Conservation (phyloP, 495 filamentous ascomycete genomes). For the Hyaloscypha bicolor region DNA sequence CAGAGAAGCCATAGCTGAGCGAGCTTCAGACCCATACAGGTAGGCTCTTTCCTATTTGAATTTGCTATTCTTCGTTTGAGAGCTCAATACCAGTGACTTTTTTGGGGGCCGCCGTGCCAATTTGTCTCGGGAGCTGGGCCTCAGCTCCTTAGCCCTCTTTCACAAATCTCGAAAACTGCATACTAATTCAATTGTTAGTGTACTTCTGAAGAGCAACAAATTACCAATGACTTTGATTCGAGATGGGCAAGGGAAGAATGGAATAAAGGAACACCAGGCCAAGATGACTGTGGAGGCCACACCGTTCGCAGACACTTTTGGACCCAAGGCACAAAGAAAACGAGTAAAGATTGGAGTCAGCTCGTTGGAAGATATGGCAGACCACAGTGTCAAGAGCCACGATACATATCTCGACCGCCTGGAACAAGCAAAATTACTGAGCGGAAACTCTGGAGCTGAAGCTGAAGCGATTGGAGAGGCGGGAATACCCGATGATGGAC, state of each 20-base stretch:
- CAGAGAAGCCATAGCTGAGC: conserved; percentile 88
- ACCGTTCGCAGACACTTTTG: conserved; percentile 88
- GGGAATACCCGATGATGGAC: conserved; percentile 51
- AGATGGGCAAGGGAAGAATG: conserved; percentile 69
- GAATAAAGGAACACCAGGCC: conserved; percentile 86
- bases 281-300: conserved; percentile 91
- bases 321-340: conserved; percentile 91
- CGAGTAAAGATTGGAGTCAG: conserved; percentile 83
- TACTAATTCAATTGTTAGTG: conserved; percentile 38
- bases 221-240: conserved; percentile 81
- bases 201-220: conserved; percentile 93
- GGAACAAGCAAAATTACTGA: conserved; percentile 71
- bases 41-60: too few relatives aligned
- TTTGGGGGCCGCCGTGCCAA: too few relatives aligned
- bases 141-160: too few relatives aligned
- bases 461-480: conserved; percentile 50
- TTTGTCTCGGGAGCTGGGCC: too few relatives aligned
- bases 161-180: too few relatives aligned
- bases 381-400: conserved; percentile 73
- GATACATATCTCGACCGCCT: conserved; percentile 76
- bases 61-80: too few relatives aligned
- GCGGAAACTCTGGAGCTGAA: conserved; percentile 61
- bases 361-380: conserved; percentile 79
- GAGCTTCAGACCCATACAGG: conserved; percentile 83
- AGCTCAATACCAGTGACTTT: too few relatives aligned